Conservation (phyloP, 768 basidiomycete genomes). For the Cystobasidium ongulense region DNA sequence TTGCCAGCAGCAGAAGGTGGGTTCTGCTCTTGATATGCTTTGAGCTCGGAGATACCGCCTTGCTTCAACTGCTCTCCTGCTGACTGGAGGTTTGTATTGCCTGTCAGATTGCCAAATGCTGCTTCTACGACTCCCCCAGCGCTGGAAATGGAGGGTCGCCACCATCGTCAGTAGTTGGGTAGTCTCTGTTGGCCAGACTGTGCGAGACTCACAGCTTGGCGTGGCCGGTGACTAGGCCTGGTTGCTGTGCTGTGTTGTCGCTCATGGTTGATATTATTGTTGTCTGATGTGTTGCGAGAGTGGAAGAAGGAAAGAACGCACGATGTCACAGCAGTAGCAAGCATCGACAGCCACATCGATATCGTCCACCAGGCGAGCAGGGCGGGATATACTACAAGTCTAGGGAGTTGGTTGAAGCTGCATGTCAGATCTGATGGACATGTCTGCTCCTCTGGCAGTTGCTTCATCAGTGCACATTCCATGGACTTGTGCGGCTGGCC, state of each 20-base stretch:
- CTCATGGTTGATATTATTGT: background rate
- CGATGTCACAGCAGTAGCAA: too few species aligned
- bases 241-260: slow-evolving; percentile 10
- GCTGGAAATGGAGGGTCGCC: background rate
- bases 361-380: background rate
- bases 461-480: too few species aligned
- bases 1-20: slow-evolving; percentile 1
- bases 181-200: background rate
- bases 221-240: slow-evolving; percentile 26
- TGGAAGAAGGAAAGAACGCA: background rate
- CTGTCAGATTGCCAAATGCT: slow-evolving; percentile 17
- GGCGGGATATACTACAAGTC: background rate
- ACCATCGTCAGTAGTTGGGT: background rate
- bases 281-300: background rate
- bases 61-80: slow-evolving; percentile 17
- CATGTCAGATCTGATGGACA: too few species aligned
- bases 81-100: background rate
- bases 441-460: too few species aligned
- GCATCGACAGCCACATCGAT: too few species aligned
- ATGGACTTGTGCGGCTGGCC: too few species aligned
- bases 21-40: slow-evolving; percentile 19
- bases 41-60: slow-evolving; percentile 12
- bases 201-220: slow-evolving; percentile 15
- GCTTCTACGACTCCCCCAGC: slow-evolving; percentile 4
- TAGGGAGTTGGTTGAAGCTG: too few species aligned